Percentiles rank a stretch among this genome's conserved stretches.
phyloP scores from a whole-genome alignment of 2,329 filamentous ascomycete genomes.

The Epichloe glyceriae region DNA sequence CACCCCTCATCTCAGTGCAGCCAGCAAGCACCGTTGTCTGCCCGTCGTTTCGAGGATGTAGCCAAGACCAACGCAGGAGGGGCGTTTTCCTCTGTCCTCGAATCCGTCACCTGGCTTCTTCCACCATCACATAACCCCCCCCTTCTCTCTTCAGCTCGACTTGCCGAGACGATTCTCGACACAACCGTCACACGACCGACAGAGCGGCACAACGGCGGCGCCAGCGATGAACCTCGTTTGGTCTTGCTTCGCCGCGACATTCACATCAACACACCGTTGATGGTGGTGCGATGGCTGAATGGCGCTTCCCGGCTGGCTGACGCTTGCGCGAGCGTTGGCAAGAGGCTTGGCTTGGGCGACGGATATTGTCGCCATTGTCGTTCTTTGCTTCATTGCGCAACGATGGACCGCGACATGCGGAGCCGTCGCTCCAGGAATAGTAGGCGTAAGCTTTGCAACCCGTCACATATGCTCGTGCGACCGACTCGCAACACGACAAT shows the following conservation, averaged over 20 bases:
- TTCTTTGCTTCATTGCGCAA: slow-evolving; percentile 20
- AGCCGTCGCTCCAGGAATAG: slow-evolving; percentile 17
- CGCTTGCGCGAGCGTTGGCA: slow-evolving; percentile 12
- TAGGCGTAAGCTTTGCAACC: slow-evolving; percentile 16
- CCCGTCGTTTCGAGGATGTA: no score
- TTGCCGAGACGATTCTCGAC: not conserved
- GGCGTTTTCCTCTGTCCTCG: not conserved
- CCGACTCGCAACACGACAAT: not conserved
- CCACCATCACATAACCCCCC: not conserved
- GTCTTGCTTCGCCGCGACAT: not conserved
- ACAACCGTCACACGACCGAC: no score
- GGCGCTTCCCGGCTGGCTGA: slow-evolving; percentile 2
- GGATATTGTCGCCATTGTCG: slow-evolving; percentile 17
- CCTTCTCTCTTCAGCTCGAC: not conserved
- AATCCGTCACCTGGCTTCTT: not conserved
- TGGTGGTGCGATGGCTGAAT: not conserved
- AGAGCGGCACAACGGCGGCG: no score
- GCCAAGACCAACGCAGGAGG: not conserved
- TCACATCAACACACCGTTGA: not conserved
- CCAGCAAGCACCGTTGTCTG: no score
- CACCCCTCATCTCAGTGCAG: no score
- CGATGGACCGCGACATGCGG: slow-evolving; percentile 18
- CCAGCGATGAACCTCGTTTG: not conserved
- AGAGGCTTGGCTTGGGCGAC: slow-evolving; percentile 20
- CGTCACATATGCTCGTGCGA: not conserved